Conservation (phyloP, 75 land plant species). For the Sequoiadendron giganteum region DNA sequence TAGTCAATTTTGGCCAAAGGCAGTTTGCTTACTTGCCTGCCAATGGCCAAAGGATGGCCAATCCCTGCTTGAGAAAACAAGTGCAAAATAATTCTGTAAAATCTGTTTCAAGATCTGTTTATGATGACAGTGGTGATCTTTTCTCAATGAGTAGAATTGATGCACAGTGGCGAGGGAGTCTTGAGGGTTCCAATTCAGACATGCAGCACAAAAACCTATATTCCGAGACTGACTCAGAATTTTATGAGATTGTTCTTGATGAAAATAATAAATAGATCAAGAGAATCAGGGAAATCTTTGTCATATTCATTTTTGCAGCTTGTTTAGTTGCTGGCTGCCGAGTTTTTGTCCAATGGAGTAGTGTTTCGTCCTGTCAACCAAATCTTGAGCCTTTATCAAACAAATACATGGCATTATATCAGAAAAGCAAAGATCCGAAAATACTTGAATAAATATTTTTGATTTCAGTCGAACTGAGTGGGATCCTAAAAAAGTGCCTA, state of each 20-base stretch:
- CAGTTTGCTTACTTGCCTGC: conserved; percentile 59
- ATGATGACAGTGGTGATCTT: conserved; percentile 62
- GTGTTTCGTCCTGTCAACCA: too few species aligned
- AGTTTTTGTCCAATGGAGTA: too few species aligned
- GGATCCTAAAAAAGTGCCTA: too few species aligned
- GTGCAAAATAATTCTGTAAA: background rate
- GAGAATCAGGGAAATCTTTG: background rate
- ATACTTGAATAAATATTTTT: too few species aligned
- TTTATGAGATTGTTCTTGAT: conserved; percentile 54
- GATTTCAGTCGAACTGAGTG: too few species aligned
- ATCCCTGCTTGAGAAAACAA: conserved; percentile 32
- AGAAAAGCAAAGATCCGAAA: too few species aligned
- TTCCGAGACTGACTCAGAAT: conserved; percentile 39
- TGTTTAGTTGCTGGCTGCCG: too few species aligned
- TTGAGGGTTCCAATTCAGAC: conserved; percentile 1
- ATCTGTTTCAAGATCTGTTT: conserved; percentile 12
- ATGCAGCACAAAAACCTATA: background rate
- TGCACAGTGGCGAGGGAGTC: conserved; percentile 23
- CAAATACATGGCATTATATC: too few species aligned
- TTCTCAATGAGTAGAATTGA: conserved; percentile 75
- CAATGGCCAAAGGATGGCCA: conserved; percentile 49
- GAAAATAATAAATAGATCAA: background rate
- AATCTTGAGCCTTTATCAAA: too few species aligned
- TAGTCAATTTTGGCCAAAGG: conserved; percentile 73
- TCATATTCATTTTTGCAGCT: too few species aligned